A percentile compares a stretch with the other conserved stretches of the same genome.
phyloP scores from a whole-genome alignment of 2,329 filamentous ascomycete species.

The Aspergillus ustus region DNA sequence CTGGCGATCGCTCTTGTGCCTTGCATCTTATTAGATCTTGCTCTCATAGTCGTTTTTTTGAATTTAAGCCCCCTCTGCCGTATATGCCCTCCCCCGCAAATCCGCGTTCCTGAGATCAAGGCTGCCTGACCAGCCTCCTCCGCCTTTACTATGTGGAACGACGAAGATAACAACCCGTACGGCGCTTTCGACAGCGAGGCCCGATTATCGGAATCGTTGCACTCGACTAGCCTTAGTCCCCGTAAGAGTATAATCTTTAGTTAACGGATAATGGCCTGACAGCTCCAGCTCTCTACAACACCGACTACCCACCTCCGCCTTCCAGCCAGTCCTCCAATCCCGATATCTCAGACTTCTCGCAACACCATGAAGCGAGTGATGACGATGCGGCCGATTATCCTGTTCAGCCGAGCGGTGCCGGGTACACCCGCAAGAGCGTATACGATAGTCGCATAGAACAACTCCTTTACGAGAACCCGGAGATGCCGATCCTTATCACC shows the following conservation, averaged over 20 bases:
- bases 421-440: conserved; percentile 68
- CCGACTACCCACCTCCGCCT: conserved; percentile 65
- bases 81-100: not conserved
- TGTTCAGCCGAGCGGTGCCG: conserved; percentile 55
- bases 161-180: conserved; percentile 98
- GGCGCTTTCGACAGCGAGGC: conserved; percentile 91
- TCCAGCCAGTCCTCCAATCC: conserved; percentile 74
- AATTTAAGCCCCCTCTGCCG: not conserved
- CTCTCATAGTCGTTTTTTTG: not conserved
- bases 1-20: not conserved
- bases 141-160: conserved; percentile 82
- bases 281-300: conserved; percentile 59
- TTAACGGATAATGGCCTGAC: not conserved
- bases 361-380: conserved; percentile 60
- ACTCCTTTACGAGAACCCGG: conserved; percentile 92
- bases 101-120: conserved; percentile 18
- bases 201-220: conserved; percentile 70
- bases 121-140: conserved; percentile 26
- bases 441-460: conserved; percentile 97
- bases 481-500: conserved; percentile 86
- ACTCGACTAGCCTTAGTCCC: conserved; percentile 55
- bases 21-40: not conserved
- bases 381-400: conserved; percentile 62
- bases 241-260: conserved; percentile 52
- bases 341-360: conserved; percentile 63